Conservation (phyloP, 306 rosid genomes). For the Acacia acuminata region DNA sequence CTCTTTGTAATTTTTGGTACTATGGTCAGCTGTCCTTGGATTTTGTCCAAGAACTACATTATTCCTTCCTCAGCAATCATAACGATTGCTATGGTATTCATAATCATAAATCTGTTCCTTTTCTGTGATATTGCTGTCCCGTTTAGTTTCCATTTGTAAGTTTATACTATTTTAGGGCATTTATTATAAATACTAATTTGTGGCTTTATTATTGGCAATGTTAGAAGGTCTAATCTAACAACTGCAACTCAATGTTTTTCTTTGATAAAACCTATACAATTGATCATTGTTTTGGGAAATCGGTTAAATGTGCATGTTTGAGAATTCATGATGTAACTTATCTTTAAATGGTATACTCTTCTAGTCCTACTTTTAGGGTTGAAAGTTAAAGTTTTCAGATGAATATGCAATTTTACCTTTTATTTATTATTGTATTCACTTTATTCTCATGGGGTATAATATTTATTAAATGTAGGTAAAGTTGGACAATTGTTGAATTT, state of each 20-base stretch:
- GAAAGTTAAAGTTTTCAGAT: too few species aligned
- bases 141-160: conserved; percentile 41
- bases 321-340: too few species aligned
- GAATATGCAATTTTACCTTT: too few species aligned
- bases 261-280: background rate
- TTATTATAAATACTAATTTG: conserved; percentile 3
- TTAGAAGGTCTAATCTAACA: background rate
- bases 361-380: too few species aligned
- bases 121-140: conserved; percentile 35
- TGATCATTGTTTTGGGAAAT: background rate
- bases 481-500: too few species aligned
- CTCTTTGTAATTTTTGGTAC: background rate
- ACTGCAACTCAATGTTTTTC: background rate
- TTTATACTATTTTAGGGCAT: conserved; percentile 32
- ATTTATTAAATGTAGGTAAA: too few species aligned
- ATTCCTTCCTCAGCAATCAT: conserved; percentile 3
- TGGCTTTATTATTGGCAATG: conserved; percentile 1
- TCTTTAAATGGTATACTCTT: too few species aligned
- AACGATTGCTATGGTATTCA: conserved; percentile 52
- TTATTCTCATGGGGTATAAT: too few species aligned
- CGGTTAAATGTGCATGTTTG: too few species aligned
- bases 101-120: conserved; percentile 45
- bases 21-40: conserved; percentile 9
- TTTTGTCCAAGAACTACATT: background rate
- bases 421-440: too few species aligned